Evolutionary conservation across 257 asterid genomes (phyloP).

Genomic region (Przewalskia tangutica): DNA sequence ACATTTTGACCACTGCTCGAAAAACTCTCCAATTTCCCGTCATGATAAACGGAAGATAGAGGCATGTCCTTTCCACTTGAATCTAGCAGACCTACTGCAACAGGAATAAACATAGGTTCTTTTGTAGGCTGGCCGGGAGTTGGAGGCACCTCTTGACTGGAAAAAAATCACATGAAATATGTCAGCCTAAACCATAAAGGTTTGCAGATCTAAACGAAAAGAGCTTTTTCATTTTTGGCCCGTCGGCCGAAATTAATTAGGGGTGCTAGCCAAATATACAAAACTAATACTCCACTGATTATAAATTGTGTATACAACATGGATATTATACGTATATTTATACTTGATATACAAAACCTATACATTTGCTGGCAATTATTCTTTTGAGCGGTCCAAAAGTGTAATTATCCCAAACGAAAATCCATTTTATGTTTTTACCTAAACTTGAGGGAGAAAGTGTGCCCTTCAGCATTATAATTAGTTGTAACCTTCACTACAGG

Average conservation of each 20-base stretch:
- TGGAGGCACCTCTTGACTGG: conserved; percentile 92
- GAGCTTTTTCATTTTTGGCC: too few relatives aligned
- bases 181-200: neutral
- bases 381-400: too few relatives aligned
- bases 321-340: too few relatives aligned
- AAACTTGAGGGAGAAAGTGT: conserved; percentile 66
- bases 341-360: too few relatives aligned
- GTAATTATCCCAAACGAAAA: too few relatives aligned
- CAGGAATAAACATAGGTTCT: conserved; percentile 84
- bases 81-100: conserved; percentile 60
- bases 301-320: too few relatives aligned
- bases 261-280: too few relatives aligned
- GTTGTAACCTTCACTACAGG: conserved; percentile 64
- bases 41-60: conserved; percentile 41
- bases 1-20: conserved; percentile 27
- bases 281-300: too few relatives aligned
- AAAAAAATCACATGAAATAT: conserved; percentile 9
- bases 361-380: too few relatives aligned
- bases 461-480: conserved; percentile 46
- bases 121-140: conserved; percentile 82
- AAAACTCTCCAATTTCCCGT: conserved; percentile 43
- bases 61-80: conserved; percentile 63
- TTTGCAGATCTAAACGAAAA: neutral
- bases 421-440: conserved; percentile 31
- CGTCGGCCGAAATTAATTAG: too few relatives aligned